Evolutionary conservation across 169 alveolate species (phyloP), one percentile per base, ranked within the genome.

Genomic region (Miamiensis avidus): DNA sequence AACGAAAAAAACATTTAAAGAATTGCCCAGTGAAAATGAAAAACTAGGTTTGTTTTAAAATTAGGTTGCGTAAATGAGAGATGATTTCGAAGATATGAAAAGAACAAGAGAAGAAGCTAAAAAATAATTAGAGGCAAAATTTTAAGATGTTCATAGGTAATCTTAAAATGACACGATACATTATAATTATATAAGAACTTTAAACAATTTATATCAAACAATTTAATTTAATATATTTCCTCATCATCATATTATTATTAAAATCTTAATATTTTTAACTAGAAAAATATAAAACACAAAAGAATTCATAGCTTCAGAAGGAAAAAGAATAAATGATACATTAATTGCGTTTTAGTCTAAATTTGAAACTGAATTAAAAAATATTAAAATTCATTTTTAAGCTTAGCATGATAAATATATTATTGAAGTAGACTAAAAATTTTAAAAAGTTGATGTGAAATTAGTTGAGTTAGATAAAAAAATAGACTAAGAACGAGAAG

Each of bases 101-200:
- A 73, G 95, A 28, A 91, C 96, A 49, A 64, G 97, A 65, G 96
- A 93, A 78, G 98, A 94, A 77, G 91, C 96, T 4, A 89, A 91
- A 89, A 95, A 95, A 74, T 91, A 95, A 88, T 83, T 95, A 75
- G 97, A 95, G 75, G 98, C 98, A 29, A 93, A 93, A 90, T 94
- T 95, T 88, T 91, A 91, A 78, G 98, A 95, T 89, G 95, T 86
- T 1, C 90, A 86, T 81, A 86, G 90, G 90, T 86, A 78, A 25
- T 86, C 78, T 49, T 33, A 34, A 25, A 34, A 6, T 27, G 0
- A 33, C 75, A 28, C 29, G 20, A 11, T 49, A 49, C 4, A 49
- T 11, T 49, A 11, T 49, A 49, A 49, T 11, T 11, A 49, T 20
- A 11, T 49, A 11, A 49, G 4, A 49, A 20, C 69, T 49, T 49